Evolutionary conservation across 2,329 filamentous ascomycete genomes (phyloP).

Genomic region (Clonostachys sp.): DNA sequence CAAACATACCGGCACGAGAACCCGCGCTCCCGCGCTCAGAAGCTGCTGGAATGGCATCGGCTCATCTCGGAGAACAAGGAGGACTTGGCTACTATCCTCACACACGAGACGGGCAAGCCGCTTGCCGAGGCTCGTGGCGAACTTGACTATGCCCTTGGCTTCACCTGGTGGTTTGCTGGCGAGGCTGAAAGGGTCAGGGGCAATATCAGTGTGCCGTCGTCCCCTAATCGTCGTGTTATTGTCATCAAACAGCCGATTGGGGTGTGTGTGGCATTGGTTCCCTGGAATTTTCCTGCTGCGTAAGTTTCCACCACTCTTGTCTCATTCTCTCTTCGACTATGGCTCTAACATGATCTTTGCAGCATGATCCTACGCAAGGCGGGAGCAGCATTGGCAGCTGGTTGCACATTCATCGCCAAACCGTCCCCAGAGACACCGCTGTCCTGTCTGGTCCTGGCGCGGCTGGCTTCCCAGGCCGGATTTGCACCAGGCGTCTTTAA

Average conservation of each 20-base stretch:
- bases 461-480: slow-evolving; percentile 64
- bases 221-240: slow-evolving; percentile 60
- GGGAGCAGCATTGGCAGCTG: slow-evolving; percentile 59
- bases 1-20: slow-evolving; percentile 27
- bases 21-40: slow-evolving; percentile 25
- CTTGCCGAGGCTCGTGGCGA: slow-evolving; percentile 48
- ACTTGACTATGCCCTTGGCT: slow-evolving; percentile 48
- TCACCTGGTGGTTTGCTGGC: slow-evolving; percentile 53
- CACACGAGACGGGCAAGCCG: slow-evolving; percentile 52
- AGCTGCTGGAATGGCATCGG: slow-evolving; percentile 31
- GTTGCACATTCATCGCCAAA: slow-evolving; percentile 74
- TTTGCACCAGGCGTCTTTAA: slow-evolving; percentile 75
- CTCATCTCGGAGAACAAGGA: slow-evolving; percentile 28
- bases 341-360: too few relatives aligned
- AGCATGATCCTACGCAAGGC: slow-evolving; percentile 40
- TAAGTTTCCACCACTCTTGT: slow-evolving; percentile 22
- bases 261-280: slow-evolving; percentile 24
- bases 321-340: too few relatives aligned
- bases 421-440: slow-evolving; percentile 72
- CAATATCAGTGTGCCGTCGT: slow-evolving; percentile 51
- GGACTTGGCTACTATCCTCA: slow-evolving; percentile 31
- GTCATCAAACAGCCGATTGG: slow-evolving; percentile 56
- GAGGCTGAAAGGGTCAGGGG: slow-evolving; percentile 51
- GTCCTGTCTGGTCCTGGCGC: slow-evolving; percentile 56
- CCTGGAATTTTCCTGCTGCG: slow-evolving; percentile 56